Evolutionary conservation across 176 grass and related monocot genomes (phyloP).

Genomic region (Rhynchospora breviuscula): DNA sequence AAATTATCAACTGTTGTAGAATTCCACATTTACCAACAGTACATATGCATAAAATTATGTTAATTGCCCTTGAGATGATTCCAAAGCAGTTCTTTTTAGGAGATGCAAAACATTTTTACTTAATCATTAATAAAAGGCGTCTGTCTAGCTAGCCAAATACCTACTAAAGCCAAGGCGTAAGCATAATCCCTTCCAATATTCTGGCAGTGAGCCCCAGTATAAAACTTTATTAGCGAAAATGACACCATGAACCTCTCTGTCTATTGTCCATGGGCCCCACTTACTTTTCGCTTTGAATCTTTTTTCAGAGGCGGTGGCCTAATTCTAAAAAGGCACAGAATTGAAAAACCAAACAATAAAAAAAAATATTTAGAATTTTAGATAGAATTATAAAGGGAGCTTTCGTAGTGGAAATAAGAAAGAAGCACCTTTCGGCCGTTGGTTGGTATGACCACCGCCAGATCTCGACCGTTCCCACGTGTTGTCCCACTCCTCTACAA

Average conservation of each 20-base stretch:
- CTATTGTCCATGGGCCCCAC: constrained; percentile 6
- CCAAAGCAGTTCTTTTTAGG: background rate
- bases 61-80: background rate
- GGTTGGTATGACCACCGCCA: constrained; percentile 23
- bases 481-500: background rate
- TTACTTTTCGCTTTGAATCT: constrained; percentile 16
- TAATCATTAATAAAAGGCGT: background rate
- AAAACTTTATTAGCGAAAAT: constrained; percentile 1
- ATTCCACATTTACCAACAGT: too few species aligned
- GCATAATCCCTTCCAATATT: constrained; percentile 22
- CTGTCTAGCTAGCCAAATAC: background rate
- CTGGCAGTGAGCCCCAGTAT: constrained; percentile 7
- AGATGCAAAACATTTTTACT: background rate
- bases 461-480: constrained; percentile 34
- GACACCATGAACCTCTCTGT: background rate
- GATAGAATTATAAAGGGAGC: background rate
- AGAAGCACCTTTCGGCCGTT: constrained; percentile 33
- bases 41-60: too few species aligned
- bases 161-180: background rate
- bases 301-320: constrained; percentile 27
- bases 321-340: background rate
- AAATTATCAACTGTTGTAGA: too few species aligned
- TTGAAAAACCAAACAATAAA: constrained; percentile 2
- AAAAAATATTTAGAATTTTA: background rate
- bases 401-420: constrained; percentile 17